Evolutionary conservation across 164 flowering plant genomes (phyloP).

Genomic region (Euptelea pleiosperma): DNA sequence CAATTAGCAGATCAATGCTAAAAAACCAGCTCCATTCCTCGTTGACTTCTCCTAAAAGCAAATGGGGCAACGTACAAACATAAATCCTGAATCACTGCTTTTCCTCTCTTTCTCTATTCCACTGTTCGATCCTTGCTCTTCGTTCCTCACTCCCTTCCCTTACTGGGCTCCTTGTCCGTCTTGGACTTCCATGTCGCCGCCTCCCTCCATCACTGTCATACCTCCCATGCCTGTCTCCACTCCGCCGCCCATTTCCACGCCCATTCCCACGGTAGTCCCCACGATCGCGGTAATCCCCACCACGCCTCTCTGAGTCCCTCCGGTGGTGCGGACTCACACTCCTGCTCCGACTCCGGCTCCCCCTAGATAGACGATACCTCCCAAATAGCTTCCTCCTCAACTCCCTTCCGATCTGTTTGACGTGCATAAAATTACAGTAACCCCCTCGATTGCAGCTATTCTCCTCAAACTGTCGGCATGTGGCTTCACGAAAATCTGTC

Average conservation of each 20-base stretch:
- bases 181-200: conserved; percentile 25
- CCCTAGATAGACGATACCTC: conserved; percentile 33
- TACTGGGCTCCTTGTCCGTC: conserved; percentile 46
- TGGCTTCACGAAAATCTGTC: conserved; percentile 72
- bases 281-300: conserved; percentile 23
- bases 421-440: conserved; percentile 78
- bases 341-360: conserved; percentile 51
- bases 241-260: conserved; percentile 39
- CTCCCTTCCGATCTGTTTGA: conserved; percentile 60
- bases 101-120: conserved; percentile 74
- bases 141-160: conserved; percentile 80
- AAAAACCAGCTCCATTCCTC: no score
- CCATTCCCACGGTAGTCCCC: conserved; percentile 31
- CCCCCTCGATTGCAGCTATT: conserved; percentile 75
- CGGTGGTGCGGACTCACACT: conserved; percentile 41
- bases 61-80: no score
- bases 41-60: no score
- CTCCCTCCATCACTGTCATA: conserved; percentile 33
- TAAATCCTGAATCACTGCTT: conserved; percentile 20
- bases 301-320: conserved; percentile 35
- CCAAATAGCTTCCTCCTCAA: conserved; percentile 61
- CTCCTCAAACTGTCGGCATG: conserved; percentile 76
- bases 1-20: no score
- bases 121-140: conserved; percentile 73
- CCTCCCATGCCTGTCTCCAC: conserved; percentile 31